Conservation (phyloP, 2,329 filamentous ascomycete species). For the Apiospora marii region DNA sequence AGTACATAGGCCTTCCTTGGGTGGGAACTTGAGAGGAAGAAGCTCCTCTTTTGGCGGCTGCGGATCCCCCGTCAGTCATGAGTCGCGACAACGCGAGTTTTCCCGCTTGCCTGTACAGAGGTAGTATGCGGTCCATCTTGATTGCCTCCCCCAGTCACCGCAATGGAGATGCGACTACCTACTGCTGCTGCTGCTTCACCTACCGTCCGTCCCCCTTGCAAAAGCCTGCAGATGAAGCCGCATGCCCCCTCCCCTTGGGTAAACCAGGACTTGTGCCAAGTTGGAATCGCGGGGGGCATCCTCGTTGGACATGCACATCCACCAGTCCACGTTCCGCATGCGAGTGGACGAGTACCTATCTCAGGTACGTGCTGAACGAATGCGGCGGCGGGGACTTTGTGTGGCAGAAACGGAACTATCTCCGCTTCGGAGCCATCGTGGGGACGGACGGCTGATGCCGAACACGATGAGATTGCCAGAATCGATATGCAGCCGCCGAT, state of each 20-base stretch:
- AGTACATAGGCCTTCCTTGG: neutral
- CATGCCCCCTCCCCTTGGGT: neutral
- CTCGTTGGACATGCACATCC: neutral
- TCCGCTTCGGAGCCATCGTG: conserved; percentile 8
- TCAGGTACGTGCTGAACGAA: neutral
- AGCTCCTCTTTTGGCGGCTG: neutral
- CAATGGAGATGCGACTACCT: neutral
- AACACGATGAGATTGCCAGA: conserved; percentile 16
- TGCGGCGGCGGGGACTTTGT: neutral
- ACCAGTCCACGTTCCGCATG: neutral
- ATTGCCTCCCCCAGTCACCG: neutral
- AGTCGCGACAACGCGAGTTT: conserved; percentile 3
- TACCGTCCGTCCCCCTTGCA: neutral
- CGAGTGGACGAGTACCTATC: neutral
- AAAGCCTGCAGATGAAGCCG: neutral
- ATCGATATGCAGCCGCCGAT: neutral
- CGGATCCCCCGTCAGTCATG: conserved; percentile 3
- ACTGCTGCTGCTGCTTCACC: neutral
- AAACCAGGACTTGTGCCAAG: neutral
- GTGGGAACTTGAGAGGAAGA: neutral
- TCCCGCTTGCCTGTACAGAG: neutral
- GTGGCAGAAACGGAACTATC: conserved; percentile 1
- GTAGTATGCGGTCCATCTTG: neutral
- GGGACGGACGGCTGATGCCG: conserved; percentile 8
- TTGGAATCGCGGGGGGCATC: neutral